Conservation (phyloP, 139 green algal genomes). For the Medakamo hakoo region DNA sequence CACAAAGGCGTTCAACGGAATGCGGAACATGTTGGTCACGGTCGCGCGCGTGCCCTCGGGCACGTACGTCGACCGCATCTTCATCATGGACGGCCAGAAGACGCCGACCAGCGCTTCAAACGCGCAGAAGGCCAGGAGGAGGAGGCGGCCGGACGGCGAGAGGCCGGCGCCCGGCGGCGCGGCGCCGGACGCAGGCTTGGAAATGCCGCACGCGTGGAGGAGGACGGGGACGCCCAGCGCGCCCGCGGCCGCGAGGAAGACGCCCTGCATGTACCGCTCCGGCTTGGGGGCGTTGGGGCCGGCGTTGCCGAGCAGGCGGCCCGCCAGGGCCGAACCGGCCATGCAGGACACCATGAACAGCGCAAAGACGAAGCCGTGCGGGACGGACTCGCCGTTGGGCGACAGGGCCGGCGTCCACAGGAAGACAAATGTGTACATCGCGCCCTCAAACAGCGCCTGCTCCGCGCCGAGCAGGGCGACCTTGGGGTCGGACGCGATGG, state of each 20-base stretch:
- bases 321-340: slow-evolving; percentile 53
- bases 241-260: slow-evolving; percentile 47
- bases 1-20: slow-evolving; percentile 94
- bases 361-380: slow-evolving; percentile 90
- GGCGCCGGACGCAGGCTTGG: background rate
- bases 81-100: slow-evolving; percentile 98
- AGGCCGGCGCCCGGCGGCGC: slow-evolving; percentile 15
- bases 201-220: slow-evolving; percentile 11
- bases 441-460: slow-evolving; percentile 86
- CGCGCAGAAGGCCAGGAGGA: slow-evolving; percentile 78
- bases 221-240: slow-evolving; percentile 43
- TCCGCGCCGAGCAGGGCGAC: slow-evolving; percentile 72
- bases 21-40: slow-evolving; percentile 97
- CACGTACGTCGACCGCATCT: slow-evolving; percentile 72
- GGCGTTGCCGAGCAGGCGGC: slow-evolving; percentile 21
- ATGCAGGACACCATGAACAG: slow-evolving; percentile 93
- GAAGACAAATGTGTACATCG: slow-evolving; percentile 99
- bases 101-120: slow-evolving; percentile 84
- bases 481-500: slow-evolving; percentile 47
- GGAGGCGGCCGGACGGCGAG: slow-evolving; percentile 43
- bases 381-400: slow-evolving; percentile 70
- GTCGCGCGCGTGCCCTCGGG: slow-evolving; percentile 86
- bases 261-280: slow-evolving; percentile 72
- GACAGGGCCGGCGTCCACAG: slow-evolving; percentile 85
- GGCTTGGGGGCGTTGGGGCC: slow-evolving; percentile 8